Evolutionary conservation across 1,284 basidiomycete species (phyloP), one percentile per base, ranked within the genome.

Genomic region (Xerocomus cyaneibrunnescens): DNA sequence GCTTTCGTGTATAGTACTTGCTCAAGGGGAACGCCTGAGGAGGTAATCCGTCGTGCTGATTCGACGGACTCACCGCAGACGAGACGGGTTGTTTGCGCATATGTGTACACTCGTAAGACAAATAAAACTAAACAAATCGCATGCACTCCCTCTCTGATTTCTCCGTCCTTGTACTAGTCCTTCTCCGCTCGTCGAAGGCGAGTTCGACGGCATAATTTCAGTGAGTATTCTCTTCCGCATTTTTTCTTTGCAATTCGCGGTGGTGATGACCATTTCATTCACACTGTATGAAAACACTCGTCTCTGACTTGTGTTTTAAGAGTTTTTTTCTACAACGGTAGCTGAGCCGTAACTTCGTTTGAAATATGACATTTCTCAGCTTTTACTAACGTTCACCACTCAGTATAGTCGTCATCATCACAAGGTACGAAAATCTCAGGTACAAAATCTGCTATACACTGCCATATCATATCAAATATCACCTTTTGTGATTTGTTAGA

Each of bases 261-360:
- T 62, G 51, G 58, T 74, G 74, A 77, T 76, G 74, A 76, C 66
- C 65, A 39, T 62, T 63, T 61, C 62, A 74, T 78, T 78, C 73
- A 78, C 75, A 79, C 75, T 76, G 69, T 71, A 74, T 64, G 78
- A 80, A 72, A 62, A 57, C 59, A 61, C 59, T 54, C 38, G 69
- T 65, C 64, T 55, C 16, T 55, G 62, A 64, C 63, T 55, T 57
- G 62, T 64, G 62, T 51, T 64, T 66, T 50, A 54, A 76, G 76
- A 75, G 66, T 68, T 60, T 69, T 45, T 68, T 65, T 72, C 76
- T 80, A 78, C 78, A 78, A 78, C 78, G 78, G 76, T 79, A 79
- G 72, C 84, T 87, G 84, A 87, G 72, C 75, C 57, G 56, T 55
- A 57, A 36, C 30, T 4, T 35, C 3, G n/a, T 13, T 30, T 37